These are phyloP conservation scores for Cryptosporidium sp. DNA, from an alignment of 169 alveolate species.

Conservation along the genomic window DNA sequence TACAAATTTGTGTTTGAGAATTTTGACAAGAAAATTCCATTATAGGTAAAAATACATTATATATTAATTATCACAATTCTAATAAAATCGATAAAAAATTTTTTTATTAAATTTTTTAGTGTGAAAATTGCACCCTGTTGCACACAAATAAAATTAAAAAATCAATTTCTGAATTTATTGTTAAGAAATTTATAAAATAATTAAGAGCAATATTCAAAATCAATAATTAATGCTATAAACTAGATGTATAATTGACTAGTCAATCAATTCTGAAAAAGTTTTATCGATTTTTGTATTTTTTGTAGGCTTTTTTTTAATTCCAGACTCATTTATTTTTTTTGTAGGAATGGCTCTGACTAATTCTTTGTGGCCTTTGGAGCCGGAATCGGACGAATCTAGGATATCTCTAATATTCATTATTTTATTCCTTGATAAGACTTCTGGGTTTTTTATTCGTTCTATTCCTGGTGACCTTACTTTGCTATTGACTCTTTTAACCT, in stretches of 20 bases:
- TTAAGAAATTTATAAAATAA: neutral
- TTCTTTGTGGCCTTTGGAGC: neutral
- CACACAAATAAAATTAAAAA: neutral
- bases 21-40: slow-evolving; percentile 41
- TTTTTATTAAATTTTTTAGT: neutral
- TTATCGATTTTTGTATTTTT: neutral
- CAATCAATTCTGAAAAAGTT: neutral
- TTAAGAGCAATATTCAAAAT: neutral
- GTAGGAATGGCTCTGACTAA: neutral
- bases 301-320: neutral
- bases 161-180: neutral
- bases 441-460: neutral
- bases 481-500: neutral
- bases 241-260: neutral
- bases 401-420: neutral
- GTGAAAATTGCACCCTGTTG: slow-evolving; percentile 11
- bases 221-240: neutral
- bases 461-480: neutral
- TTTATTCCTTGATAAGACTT: neutral
- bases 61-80: neutral
- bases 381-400: neutral
- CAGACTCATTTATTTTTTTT: neutral
- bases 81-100: neutral
- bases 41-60: neutral
- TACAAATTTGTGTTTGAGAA: slow-evolving; percentile 15